Evolutionary conservation across 2,329 filamentous ascomycete species (phyloP).

Genomic region (Eutypa lata): DNA sequence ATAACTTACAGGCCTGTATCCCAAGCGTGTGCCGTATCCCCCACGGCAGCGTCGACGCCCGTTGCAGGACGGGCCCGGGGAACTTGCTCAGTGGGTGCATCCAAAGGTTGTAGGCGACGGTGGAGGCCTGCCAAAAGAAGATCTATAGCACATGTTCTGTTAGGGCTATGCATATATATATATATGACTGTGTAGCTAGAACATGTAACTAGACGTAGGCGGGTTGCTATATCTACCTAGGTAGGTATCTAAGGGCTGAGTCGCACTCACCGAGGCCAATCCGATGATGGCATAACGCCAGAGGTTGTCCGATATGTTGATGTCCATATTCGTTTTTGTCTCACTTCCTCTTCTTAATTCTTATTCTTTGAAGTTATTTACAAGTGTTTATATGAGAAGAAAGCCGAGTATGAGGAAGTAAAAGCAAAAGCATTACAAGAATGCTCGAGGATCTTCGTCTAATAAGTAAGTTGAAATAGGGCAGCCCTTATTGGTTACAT

Average conservation of each 20-base stretch:
- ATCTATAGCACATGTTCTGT: constrained; percentile 11
- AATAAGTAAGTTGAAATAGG: background rate
- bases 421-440: no score
- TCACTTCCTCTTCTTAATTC: no score
- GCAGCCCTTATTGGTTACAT: background rate
- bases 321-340: no score
- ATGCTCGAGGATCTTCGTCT: no score
- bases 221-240: no score
- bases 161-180: no score
- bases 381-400: no score
- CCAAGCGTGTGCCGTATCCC: constrained; percentile 17
- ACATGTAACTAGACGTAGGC: no score
- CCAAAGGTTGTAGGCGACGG: constrained; percentile 24
- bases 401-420: no score
- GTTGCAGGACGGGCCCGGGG: constrained; percentile 20
- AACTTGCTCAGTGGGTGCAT: constrained; percentile 25
- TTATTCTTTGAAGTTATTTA: no score
- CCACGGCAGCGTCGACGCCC: constrained; percentile 21
- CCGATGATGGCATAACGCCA: constrained; percentile 13
- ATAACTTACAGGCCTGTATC: constrained; percentile 12
- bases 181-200: no score
- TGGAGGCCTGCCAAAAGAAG: constrained; percentile 14
- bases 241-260: no score
- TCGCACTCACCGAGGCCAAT: constrained; percentile 13
- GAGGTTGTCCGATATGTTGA: constrained; percentile 6